Evolutionary conservation across 2,329 filamentous ascomycete species (phyloP).

Genomic region (Shiraia sp.): DNA sequence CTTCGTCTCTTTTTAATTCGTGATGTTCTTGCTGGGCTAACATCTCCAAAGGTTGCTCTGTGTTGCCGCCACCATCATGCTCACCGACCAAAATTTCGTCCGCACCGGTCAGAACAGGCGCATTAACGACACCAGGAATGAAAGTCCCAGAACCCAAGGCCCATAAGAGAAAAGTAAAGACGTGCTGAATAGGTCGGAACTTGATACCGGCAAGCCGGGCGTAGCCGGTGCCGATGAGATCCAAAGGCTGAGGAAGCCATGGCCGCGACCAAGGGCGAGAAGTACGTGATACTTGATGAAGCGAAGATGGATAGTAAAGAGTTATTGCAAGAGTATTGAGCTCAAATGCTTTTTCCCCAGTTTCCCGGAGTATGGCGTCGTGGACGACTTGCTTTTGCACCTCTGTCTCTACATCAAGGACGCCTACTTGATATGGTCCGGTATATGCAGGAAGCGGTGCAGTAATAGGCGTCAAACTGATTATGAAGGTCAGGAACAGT

Average conservation of each 20-base stretch:
- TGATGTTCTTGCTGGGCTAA: slow-evolving; percentile 23
- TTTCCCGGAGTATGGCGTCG: slow-evolving; percentile 44
- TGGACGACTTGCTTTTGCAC: slow-evolving; percentile 40
- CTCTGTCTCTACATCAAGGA: slow-evolving; percentile 50
- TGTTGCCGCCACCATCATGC: slow-evolving; percentile 13
- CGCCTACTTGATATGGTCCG: slow-evolving; percentile 49
- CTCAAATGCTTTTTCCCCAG: slow-evolving; percentile 47
- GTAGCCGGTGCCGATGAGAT: slow-evolving; percentile 49
- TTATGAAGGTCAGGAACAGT: slow-evolving; percentile 42
- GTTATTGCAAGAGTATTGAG: slow-evolving; percentile 52
- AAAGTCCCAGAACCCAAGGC: slow-evolving; percentile 46
- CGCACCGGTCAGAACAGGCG: slow-evolving; percentile 40
- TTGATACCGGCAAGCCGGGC: slow-evolving; percentile 47
- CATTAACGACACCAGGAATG: slow-evolving; percentile 51
- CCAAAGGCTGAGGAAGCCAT: slow-evolving; percentile 51
- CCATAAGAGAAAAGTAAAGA: slow-evolving; percentile 50
- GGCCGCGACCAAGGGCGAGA: slow-evolving; percentile 43
- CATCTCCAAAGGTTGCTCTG: slow-evolving; percentile 16
- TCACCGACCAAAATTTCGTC: slow-evolving; percentile 28
- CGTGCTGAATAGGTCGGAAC: slow-evolving; percentile 36
- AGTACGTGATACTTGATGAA: slow-evolving; percentile 19
- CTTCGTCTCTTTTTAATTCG: slow-evolving; percentile 29
- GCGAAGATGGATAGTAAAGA: slow-evolving; percentile 50
- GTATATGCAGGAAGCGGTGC: slow-evolving; percentile 48
- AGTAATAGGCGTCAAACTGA: slow-evolving; percentile 48